Evolutionary conservation across 2,329 filamentous ascomycete genomes (phyloP).

Genomic region (Hypoxylon sp.): DNA sequence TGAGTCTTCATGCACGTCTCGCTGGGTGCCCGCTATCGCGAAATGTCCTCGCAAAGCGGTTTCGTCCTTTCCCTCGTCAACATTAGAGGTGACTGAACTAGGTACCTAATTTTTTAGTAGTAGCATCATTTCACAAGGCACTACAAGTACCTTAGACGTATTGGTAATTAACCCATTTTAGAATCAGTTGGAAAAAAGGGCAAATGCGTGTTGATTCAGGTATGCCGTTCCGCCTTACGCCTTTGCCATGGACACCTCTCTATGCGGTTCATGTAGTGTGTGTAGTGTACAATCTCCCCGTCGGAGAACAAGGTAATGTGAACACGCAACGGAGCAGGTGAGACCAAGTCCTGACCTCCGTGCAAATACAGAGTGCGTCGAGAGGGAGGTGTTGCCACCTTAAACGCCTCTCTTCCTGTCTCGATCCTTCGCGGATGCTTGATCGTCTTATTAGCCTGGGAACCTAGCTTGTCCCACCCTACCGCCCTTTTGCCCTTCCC

Average conservation of each 20-base stretch:
- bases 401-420: constrained; percentile 7
- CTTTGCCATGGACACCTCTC: constrained; percentile 10
- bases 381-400: constrained; percentile 11
- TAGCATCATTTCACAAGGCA: background rate
- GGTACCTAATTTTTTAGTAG: background rate
- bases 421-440: constrained; percentile 11
- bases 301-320: constrained; percentile 5
- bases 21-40: background rate
- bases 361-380: constrained; percentile 17
- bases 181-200: background rate
- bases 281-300: constrained; percentile 30
- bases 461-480: constrained; percentile 29
- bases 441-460: constrained; percentile 38
- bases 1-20: constrained; percentile 9
- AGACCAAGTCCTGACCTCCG: constrained; percentile 9
- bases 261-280: constrained; percentile 21
- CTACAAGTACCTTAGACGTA: background rate
- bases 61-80: background rate
- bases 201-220: constrained; percentile 18
- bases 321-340: constrained; percentile 23
- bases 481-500: constrained; percentile 40
- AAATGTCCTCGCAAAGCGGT: background rate
- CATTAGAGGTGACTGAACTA: background rate
- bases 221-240: constrained; percentile 17
- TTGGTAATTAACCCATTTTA: background rate